Evolutionary conservation across 805 yeast genomes (phyloP), one percentile per base, ranked within the genome.

Genomic region (Pichia deserticola): DNA sequence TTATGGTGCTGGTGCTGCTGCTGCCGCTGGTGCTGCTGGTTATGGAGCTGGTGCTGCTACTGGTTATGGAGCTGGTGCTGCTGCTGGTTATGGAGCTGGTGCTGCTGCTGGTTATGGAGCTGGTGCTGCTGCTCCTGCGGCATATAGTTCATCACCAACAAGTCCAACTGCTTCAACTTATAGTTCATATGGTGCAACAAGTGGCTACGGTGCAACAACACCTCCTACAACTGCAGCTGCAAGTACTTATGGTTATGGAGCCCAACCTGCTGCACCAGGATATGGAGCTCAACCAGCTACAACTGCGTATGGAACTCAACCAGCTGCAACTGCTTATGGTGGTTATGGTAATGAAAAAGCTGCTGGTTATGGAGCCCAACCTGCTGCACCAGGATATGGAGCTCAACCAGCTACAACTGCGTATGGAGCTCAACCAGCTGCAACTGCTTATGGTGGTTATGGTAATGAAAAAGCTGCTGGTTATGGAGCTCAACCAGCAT

Each of bases 41-140:
- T 61, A 72, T 9, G 71, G 71, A 4, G 42, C 42, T 28, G 20
- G 45, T 36, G 38, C 49, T 7, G 60, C 61, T 34, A 69, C 68
- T 3, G 74, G 71, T 40, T 61, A 72, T 10, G 71, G 71, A 4
- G 61, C 65, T 27, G 35, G 37, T 37, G 47, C 41, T 27, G 52
- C 56, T 12, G 38, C 44, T 27, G 20, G 47, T 38, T 61, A 72
- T 9, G 71, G 71, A 4, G 42, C 42, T 28, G 20, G 45, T 36
- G 38, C 49, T 7, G 60, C 61, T 34, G 69, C 68, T 3, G 74
- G 71, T 40, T 61, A 72, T 10, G 71, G 71, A 4, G 61, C 65
- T 27, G 35, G 37, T 37, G 47, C 41, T 20, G 32, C 33, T 36
- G 36, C 57, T 36, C 42, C 54, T 5, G 56, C 59, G 13, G 53